phyloP scores from a whole-genome alignment of 2,329 filamentous ascomycete species.

The Arthroderma uncinatum region DNA sequence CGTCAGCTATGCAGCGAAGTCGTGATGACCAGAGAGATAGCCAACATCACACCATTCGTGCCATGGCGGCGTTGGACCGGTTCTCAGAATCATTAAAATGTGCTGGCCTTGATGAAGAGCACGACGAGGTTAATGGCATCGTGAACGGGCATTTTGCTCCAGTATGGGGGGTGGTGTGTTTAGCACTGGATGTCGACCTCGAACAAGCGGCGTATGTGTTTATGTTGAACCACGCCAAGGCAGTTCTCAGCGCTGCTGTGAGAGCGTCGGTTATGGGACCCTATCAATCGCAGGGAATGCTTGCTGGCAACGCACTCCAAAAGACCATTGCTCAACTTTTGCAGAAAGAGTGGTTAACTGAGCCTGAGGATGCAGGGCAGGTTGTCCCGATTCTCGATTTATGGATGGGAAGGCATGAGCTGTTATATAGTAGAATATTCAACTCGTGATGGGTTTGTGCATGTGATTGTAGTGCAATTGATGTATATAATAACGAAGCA shows the following conservation, averaged over 20 bases:
- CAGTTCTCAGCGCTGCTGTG: constrained; percentile 51
- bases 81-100: constrained; percentile 32
- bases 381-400: constrained; percentile 52
- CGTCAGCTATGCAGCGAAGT: constrained; percentile 17
- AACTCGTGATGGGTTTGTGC: constrained; percentile 41
- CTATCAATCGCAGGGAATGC: constrained; percentile 50
- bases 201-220: constrained; percentile 50
- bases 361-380: constrained; percentile 47
- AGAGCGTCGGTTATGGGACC: constrained; percentile 54
- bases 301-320: constrained; percentile 45
- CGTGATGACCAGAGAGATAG: background rate
- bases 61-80: constrained; percentile 24
- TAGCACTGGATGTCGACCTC: constrained; percentile 42
- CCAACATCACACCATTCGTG: constrained; percentile 7
- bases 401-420: constrained; percentile 54
- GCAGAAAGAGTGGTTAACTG: constrained; percentile 37
- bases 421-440: constrained; percentile 56
- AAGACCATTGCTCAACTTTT: constrained; percentile 42
- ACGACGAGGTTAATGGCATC: constrained; percentile 19
- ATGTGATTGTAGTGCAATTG: background rate
- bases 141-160: constrained; percentile 48
- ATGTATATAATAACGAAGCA: background rate
- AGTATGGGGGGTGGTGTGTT: constrained; percentile 48
- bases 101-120: constrained; percentile 20
- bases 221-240: constrained; percentile 53